Evolutionary conservation across 2,329 filamentous ascomycete species (phyloP).

Genomic region (Fusarium vanettenii): DNA sequence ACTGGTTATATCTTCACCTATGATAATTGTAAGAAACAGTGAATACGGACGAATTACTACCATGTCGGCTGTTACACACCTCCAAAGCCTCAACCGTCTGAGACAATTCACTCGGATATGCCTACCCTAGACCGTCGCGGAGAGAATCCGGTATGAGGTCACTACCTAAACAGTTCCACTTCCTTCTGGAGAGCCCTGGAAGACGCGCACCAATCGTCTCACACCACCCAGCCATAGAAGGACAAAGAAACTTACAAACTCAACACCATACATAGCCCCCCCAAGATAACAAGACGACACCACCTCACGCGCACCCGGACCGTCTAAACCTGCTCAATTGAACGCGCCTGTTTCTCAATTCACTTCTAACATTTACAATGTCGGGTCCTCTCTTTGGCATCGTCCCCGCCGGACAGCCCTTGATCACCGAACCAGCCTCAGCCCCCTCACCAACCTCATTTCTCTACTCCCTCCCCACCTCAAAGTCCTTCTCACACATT

Average conservation of each 20-base stretch:
- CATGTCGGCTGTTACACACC: not conserved
- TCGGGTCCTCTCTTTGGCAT: conserved; percentile 64
- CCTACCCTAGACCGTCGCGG: conserved; percentile 23
- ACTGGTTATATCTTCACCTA: not conserved
- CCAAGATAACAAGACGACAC: not conserved
- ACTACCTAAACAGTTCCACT: conserved; percentile 27
- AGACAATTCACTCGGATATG: not conserved
- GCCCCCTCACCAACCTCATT: conserved; percentile 66
- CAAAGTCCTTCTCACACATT: conserved; percentile 78
- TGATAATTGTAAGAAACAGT: not conserved
- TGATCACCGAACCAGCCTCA: conserved; percentile 66
- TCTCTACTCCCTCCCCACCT: conserved; percentile 63
- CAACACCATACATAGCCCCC: conserved; percentile 7
- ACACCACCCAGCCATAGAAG: conserved; percentile 26
- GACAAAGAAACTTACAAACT: conserved; percentile 20
- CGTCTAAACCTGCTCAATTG: not conserved
- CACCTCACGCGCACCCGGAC: not conserved
- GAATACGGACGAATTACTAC: not conserved
- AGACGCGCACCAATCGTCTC: conserved; percentile 34
- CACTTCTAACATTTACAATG: not conserved
- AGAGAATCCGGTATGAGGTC: conserved; percentile 19
- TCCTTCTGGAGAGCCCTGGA: conserved; percentile 33
- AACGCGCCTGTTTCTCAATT: not conserved
- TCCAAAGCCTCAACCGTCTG: not conserved
- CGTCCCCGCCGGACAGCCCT: conserved; percentile 69